These are phyloP conservation scores for Sphaerobolus stellatus DNA, from an alignment of 1,284 basidiomycete genomes.

Conservation along the genomic window DNA sequence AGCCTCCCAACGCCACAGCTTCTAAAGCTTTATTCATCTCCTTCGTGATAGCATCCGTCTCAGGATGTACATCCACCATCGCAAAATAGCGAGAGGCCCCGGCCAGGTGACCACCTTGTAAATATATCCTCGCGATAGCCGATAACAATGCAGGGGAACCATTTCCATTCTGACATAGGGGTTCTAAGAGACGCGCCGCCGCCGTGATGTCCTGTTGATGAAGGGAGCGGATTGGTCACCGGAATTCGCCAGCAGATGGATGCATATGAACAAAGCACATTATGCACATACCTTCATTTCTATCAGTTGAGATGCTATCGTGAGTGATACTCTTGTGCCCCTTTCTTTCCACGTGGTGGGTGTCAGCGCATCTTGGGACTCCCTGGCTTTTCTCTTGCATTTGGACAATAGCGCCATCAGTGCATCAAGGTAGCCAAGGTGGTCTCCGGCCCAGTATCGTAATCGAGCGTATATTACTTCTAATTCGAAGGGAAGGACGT, in stretches of 20 bases:
- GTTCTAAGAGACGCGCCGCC: constrained; percentile 61
- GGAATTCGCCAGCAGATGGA: background rate
- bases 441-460: constrained; percentile 74
- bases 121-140: constrained; percentile 68
- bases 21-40: constrained; percentile 63
- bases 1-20: constrained; percentile 66
- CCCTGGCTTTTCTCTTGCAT: constrained; percentile 65
- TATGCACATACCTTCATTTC: constrained; percentile 63
- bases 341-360: constrained; percentile 74
- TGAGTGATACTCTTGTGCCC: constrained; percentile 63
- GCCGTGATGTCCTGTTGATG: constrained; percentile 71
- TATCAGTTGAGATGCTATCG: constrained; percentile 70
- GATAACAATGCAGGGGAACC: constrained; percentile 58
- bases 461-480: constrained; percentile 70
- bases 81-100: constrained; percentile 56
- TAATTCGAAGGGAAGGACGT: constrained; percentile 74
- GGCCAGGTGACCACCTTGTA: constrained; percentile 64
- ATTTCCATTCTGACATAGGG: constrained; percentile 49
- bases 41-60: constrained; percentile 44
- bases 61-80: constrained; percentile 46
- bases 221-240: no score
- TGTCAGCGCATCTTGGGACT: constrained; percentile 19
- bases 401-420: constrained; percentile 75
- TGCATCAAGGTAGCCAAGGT: constrained; percentile 72
- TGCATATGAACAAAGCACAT: background rate